These are phyloP conservation scores for Penicillium diatomitis DNA, from an alignment of 495 filamentous ascomycete species.

Conservation along the genomic window DNA sequence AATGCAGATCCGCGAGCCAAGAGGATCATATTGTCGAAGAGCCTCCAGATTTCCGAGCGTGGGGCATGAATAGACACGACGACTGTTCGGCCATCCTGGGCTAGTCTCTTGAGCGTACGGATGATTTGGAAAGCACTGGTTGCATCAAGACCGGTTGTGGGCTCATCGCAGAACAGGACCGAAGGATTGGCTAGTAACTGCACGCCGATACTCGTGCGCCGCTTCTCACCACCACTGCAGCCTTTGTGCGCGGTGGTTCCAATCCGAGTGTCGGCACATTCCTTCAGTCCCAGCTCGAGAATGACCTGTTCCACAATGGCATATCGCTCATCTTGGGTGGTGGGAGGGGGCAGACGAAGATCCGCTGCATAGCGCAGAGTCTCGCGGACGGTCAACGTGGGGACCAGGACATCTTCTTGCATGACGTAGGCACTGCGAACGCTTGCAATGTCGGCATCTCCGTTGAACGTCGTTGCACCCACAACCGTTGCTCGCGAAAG, in stretches of 20 bases:
- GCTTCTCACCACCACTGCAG: conserved; percentile 69
- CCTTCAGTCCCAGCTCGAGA: conserved; percentile 61
- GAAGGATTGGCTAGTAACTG: conserved; percentile 68
- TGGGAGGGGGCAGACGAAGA: conserved; percentile 54
- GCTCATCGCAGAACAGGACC: conserved; percentile 66
- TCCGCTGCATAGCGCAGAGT: conserved; percentile 63
- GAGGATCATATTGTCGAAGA: conserved; percentile 61
- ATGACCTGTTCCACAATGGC: conserved; percentile 64
- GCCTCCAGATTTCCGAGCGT: conserved; percentile 64
- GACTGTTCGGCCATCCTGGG: conserved; percentile 57
- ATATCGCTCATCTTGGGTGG: conserved; percentile 46
- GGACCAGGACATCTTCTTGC: conserved; percentile 65
- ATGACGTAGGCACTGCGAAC: conserved; percentile 62
- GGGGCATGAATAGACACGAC: conserved; percentile 68
- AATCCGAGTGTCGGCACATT: conserved; percentile 63
- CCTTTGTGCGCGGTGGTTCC: conserved; percentile 60
- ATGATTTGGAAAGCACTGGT: conserved; percentile 68
- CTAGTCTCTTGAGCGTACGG: conserved; percentile 55
- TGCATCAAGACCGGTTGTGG: conserved; percentile 66
- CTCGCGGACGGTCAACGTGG: conserved; percentile 63
- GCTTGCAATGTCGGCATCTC: conserved; percentile 36
- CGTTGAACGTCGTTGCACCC: conserved; percentile 51
- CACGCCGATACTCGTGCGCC: conserved; percentile 63
- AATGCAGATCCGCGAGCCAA: conserved; percentile 52
- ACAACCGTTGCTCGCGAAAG: conserved; percentile 42